These are phyloP conservation scores for Auricularia heimuer DNA, from an alignment of 768 basidiomycete genomes.

Conservation along the genomic window DNA sequence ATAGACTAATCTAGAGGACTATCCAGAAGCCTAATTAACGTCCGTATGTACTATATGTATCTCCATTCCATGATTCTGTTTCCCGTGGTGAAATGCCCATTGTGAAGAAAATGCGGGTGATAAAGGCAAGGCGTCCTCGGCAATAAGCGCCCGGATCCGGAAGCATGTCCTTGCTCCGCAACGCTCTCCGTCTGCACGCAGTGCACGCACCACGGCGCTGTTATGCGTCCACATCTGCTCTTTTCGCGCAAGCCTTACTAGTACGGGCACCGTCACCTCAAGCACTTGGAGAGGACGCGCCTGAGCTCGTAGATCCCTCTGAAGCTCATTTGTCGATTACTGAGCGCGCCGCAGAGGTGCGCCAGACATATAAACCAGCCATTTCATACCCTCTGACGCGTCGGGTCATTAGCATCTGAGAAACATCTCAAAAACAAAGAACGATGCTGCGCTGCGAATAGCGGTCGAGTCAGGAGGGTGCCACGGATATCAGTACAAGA, in stretches of 20 bases:
- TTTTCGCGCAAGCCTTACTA: background rate
- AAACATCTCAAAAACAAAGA: conserved; percentile 54
- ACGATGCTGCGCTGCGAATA: conserved; percentile 56
- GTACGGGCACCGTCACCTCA: background rate
- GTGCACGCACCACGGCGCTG: background rate
- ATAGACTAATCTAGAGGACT: no score
- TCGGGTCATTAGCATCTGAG: conserved; percentile 54
- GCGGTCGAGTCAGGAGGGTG: conserved; percentile 91
- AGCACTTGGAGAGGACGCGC: conserved; percentile 23
- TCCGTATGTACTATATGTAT: no score
- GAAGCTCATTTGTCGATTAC: conserved; percentile 52
- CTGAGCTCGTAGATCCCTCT: conserved; percentile 44
- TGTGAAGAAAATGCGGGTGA: no score
- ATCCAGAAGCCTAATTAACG: no score
- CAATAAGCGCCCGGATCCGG: no score
- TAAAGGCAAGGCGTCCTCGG: no score
- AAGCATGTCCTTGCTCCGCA: background rate
- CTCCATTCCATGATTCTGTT: no score
- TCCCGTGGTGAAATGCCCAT: no score
- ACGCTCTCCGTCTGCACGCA: background rate
- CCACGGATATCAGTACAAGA: conserved; percentile 94
- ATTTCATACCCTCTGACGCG: background rate
- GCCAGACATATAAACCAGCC: conserved; percentile 9
- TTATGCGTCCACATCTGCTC: background rate
- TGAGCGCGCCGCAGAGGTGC: conserved; percentile 66